These are phyloP conservation scores for Pisolithus microcarpus DNA, from an alignment of 768 basidiomycete genomes.

Conservation along the genomic window DNA sequence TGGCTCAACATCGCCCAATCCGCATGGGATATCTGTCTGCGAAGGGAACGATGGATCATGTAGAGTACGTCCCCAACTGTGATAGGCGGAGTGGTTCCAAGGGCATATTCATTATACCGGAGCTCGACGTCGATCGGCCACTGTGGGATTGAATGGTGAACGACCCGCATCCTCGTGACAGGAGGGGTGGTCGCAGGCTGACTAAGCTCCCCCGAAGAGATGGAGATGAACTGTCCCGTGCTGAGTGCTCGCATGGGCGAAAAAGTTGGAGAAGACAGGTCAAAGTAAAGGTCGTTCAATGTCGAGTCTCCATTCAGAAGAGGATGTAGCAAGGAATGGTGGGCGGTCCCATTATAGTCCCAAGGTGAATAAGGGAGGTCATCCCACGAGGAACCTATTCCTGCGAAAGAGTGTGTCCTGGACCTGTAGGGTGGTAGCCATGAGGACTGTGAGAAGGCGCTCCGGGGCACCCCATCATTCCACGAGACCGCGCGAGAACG, in stretches of 20 bases:
- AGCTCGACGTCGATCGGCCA: slow-evolving; percentile 55
- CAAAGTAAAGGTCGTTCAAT: slow-evolving; percentile 45
- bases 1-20: slow-evolving; percentile 28
- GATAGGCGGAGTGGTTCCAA: slow-evolving; percentile 31
- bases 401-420: slow-evolving; percentile 26
- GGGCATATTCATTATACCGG: slow-evolving; percentile 22
- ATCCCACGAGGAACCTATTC: not conserved
- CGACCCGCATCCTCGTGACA: slow-evolving; percentile 46
- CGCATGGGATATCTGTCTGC: slow-evolving; percentile 31
- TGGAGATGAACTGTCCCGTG: slow-evolving; percentile 29
- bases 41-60: slow-evolving; percentile 43
- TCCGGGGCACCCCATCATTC: slow-evolving; percentile 28
- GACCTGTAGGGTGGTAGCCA: slow-evolving; percentile 1
- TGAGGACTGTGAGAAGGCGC: slow-evolving; percentile 18
- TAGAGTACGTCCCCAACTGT: slow-evolving; percentile 51
- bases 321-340: slow-evolving; percentile 22
- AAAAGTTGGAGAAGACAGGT: slow-evolving; percentile 44
- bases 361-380: slow-evolving; percentile 12
- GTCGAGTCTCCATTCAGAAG: slow-evolving; percentile 44
- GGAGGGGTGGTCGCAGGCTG: slow-evolving; percentile 53
- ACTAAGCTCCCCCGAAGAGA: slow-evolving; percentile 40
- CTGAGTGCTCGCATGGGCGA: slow-evolving; percentile 36
- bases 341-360: slow-evolving; percentile 9
- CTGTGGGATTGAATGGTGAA: slow-evolving; percentile 45
- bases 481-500: slow-evolving; percentile 39